These are phyloP conservation scores for Graphium sp. DNA, from an alignment of 2,329 filamentous ascomycete species.

Conservation along the genomic window DNA sequence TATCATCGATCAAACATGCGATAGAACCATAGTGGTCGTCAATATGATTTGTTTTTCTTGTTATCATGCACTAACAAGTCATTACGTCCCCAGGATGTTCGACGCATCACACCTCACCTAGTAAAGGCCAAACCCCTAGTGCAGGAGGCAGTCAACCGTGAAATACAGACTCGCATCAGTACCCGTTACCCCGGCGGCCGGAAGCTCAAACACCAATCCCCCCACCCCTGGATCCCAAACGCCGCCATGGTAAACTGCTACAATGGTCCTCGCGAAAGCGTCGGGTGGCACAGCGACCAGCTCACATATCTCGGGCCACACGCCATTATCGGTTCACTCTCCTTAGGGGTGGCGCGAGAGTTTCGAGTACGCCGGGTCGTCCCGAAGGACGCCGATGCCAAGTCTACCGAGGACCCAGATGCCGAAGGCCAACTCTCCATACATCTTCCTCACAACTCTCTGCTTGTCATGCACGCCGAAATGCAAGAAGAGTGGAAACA, in stretches of 20 bases:
- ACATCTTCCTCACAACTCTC: conserved; percentile 83
- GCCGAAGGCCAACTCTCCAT: conserved; percentile 77
- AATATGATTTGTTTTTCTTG: not conserved
- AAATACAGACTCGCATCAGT: conserved; percentile 56
- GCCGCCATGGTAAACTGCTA: conserved; percentile 95
- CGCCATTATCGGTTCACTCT: conserved; percentile 77
- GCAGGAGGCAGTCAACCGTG: conserved; percentile 57
- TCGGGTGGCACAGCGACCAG: conserved; percentile 88
- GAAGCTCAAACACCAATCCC: conserved; percentile 65
- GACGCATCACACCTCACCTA: conserved; percentile 61
- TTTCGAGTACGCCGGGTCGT: conserved; percentile 73
- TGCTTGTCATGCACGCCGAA: conserved; percentile 90
- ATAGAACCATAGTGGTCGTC: too few species aligned
- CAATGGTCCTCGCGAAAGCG: conserved; percentile 59
- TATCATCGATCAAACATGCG: too few species aligned
- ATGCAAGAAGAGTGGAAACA: conserved; percentile 99
- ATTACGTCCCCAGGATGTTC: conserved; percentile 53
- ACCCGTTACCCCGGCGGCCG: conserved; percentile 49
- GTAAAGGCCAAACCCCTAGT: conserved; percentile 52
- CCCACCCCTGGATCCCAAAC: conserved; percentile 63
- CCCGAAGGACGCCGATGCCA: conserved; percentile 32
- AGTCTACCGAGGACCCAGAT: conserved; percentile 29
- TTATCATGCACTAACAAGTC: too few species aligned
- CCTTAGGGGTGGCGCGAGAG: conserved; percentile 80
- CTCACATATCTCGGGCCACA: conserved; percentile 84